Evolutionary conservation across 2,329 filamentous ascomycete genomes (phyloP).

Genomic region (Phaeosphaeriaceae sp.): DNA sequence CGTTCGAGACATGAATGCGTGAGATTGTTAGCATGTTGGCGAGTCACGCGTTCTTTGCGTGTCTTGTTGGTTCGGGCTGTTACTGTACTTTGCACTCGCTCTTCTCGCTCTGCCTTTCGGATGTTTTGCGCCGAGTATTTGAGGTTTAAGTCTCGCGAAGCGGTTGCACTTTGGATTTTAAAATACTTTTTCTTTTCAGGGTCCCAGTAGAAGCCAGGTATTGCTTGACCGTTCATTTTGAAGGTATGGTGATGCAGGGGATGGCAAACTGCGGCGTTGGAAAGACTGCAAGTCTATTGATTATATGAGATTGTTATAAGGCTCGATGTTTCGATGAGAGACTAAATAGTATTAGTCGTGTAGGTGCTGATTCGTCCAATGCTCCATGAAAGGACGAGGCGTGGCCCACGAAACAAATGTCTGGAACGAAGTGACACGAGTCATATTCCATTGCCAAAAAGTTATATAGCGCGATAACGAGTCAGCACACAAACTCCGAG

Average conservation of each 20-base stretch:
- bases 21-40: constrained; percentile 23
- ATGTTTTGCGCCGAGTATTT: constrained; percentile 54
- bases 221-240: constrained; percentile 48
- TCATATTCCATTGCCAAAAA: constrained; percentile 15
- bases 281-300: too few relatives aligned
- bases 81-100: constrained; percentile 16
- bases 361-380: background rate
- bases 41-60: constrained; percentile 33
- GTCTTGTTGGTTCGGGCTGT: constrained; percentile 14
- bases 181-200: constrained; percentile 59
- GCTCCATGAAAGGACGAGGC: background rate
- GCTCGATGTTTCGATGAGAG: too few relatives aligned
- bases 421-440: constrained; percentile 11
- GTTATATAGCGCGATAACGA: constrained; percentile 8
- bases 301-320: too few relatives aligned
- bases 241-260: too few relatives aligned
- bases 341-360: too few relatives aligned
- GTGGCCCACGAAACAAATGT: background rate
- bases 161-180: constrained; percentile 49
- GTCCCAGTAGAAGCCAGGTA: constrained; percentile 59
- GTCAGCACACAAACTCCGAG: constrained; percentile 11
- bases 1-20: constrained; percentile 28
- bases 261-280: too few relatives aligned
- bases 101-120: constrained; percentile 41
- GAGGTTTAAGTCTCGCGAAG: constrained; percentile 36